phyloP scores from a whole-genome alignment of 129 eudicot species.

The Deinandra increscens region DNA sequence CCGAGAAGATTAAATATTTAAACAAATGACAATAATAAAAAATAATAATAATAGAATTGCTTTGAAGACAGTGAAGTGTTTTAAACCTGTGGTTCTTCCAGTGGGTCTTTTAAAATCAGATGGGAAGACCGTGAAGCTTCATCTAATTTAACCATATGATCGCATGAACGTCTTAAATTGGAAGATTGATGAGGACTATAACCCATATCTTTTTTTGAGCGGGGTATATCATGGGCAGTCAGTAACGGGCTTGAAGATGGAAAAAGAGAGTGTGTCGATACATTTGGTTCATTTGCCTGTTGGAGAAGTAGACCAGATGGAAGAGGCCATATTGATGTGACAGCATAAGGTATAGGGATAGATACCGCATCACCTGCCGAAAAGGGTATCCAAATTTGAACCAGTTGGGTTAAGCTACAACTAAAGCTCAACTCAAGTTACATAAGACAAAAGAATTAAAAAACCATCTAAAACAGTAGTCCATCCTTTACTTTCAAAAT shows the following conservation, averaged over 20 bases:
- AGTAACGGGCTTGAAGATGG: slow-evolving; percentile 59
- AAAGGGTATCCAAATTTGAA: slow-evolving; percentile 26
- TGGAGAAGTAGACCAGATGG: slow-evolving; percentile 92
- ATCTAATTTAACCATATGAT: slow-evolving; percentile 43
- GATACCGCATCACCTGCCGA: slow-evolving; percentile 78
- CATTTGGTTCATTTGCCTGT: slow-evolving; percentile 63
- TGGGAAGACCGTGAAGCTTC: slow-evolving; percentile 63
- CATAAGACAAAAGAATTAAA: neutral
- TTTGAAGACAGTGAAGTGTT: slow-evolving; percentile 4
- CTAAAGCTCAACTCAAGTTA: neutral
- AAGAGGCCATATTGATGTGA: slow-evolving; percentile 94
- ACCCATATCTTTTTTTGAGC: slow-evolving; percentile 63
- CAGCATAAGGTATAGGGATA: slow-evolving; percentile 60
- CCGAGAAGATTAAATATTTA: slow-evolving; percentile 4
- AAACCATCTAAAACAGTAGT: slow-evolving; percentile 1
- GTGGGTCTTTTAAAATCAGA: slow-evolving; percentile 71
- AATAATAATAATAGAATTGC: neutral
- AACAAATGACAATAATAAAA: neutral
- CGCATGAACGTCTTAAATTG: slow-evolving; percentile 37
- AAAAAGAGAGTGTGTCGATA: slow-evolving; percentile 40
- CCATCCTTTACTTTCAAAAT: slow-evolving; percentile 4
- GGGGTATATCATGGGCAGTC: slow-evolving; percentile 52
- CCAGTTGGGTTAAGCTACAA: slow-evolving; percentile 16
- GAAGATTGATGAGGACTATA: slow-evolving; percentile 59
- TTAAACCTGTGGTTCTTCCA: slow-evolving; percentile 84